Conservation (phyloP, 495 filamentous ascomycete genomes). For the Penicillium paxilli region DNA sequence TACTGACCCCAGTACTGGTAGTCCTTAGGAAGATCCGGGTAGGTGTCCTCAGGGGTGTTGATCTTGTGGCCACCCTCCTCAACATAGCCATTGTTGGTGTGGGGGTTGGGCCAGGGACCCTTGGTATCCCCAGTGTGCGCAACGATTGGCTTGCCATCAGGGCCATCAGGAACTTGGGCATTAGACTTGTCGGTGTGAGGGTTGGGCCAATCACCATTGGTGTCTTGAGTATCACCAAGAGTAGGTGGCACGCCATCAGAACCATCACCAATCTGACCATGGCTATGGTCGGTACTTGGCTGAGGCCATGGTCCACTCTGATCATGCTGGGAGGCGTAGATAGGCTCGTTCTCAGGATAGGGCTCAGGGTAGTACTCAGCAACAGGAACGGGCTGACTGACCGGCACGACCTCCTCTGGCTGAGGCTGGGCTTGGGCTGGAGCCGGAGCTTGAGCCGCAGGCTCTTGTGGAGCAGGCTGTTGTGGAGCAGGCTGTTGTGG, state of each 20-base stretch:
- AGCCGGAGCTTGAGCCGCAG: not conserved
- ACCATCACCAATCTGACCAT: not conserved
- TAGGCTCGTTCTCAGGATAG: slow-evolving; percentile 4
- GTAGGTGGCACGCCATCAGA: not conserved
- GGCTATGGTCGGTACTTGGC: not conserved
- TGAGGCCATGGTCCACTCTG: slow-evolving; percentile 9
- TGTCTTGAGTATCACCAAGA: not conserved
- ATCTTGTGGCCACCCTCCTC: slow-evolving; percentile 6
- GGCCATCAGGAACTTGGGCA: slow-evolving; percentile 10
- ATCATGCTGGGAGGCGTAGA: slow-evolving; percentile 9
- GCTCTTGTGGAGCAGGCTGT: not conserved
- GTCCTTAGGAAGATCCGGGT: slow-evolving; percentile 14
- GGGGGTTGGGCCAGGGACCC: slow-evolving; percentile 13
- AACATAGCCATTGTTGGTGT: slow-evolving; percentile 13
- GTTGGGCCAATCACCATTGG: slow-evolving; percentile 3
- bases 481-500: slow-evolving; percentile 10
- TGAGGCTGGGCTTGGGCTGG: slow-evolving; percentile 1
- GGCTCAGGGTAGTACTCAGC: slow-evolving; percentile 14
- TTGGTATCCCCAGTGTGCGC: slow-evolving; percentile 13
- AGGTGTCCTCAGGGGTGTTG: slow-evolving; percentile 11
- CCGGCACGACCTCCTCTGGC: not conserved
- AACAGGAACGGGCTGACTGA: not conserved
- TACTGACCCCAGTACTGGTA: slow-evolving; percentile 20
- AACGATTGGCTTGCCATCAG: slow-evolving; percentile 5
- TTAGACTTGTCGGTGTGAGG: slow-evolving; percentile 7